Conservation (phyloP, 768 basidiomycete species). For the Galerina marginata region DNA sequence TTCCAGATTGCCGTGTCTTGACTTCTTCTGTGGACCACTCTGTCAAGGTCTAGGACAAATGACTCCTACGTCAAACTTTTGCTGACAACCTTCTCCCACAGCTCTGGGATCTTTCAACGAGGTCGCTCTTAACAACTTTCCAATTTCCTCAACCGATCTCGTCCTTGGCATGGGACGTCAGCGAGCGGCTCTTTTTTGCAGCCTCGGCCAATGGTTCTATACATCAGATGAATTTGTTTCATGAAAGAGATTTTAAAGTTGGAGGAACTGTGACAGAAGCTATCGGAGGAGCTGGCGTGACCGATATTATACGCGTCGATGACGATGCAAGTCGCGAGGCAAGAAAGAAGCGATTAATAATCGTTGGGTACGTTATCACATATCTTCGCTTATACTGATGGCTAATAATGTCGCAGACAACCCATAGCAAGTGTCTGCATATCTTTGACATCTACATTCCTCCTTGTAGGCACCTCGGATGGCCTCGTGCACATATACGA, state of each 20-base stretch:
- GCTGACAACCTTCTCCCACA: slow-evolving; percentile 30
- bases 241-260: slow-evolving; percentile 59
- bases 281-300: slow-evolving; percentile 73
- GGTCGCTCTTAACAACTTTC: slow-evolving; percentile 83
- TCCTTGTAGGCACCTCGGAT: slow-evolving; percentile 80
- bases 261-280: slow-evolving; percentile 65
- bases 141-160: slow-evolving; percentile 81
- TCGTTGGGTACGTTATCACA: slow-evolving; percentile 58
- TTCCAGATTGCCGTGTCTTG: slow-evolving; percentile 77
- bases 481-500: slow-evolving; percentile 85
- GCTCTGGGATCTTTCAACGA: slow-evolving; percentile 84
- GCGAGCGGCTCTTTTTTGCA: slow-evolving; percentile 90
- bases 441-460: slow-evolving; percentile 76
- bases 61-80: slow-evolving; percentile 11
- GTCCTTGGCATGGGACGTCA: slow-evolving; percentile 76
- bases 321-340: slow-evolving; percentile 53
- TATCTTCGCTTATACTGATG: background rate
- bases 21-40: slow-evolving; percentile 89
- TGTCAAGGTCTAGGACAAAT: slow-evolving; percentile 69
- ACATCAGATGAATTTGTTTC: slow-evolving; percentile 81
- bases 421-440: slow-evolving; percentile 75
- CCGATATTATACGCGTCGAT: slow-evolving; percentile 73
- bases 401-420: slow-evolving; percentile 51
- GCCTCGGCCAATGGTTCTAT: slow-evolving; percentile 77
- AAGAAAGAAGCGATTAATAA: slow-evolving; percentile 66